A percentile compares a stretch with the other conserved stretches of the same genome.
Conservation (phyloP, 208 protist species). For the Polymyxa betae region DNA sequence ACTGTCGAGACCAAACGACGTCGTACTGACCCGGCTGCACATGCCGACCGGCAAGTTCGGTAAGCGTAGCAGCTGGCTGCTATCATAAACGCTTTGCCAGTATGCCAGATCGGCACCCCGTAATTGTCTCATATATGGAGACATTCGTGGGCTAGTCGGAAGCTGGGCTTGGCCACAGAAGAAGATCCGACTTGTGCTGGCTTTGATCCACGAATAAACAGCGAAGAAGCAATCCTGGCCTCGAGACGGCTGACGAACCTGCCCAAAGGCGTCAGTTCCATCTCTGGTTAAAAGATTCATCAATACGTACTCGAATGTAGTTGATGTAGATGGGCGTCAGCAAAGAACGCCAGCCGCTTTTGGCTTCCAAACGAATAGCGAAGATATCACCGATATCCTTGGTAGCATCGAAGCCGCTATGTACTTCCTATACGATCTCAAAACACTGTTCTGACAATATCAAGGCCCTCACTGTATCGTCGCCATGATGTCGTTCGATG, state of each 20-base stretch:
- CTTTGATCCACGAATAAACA: conserved; percentile 26
- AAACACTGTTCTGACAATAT: neutral
- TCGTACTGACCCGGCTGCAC: no score
- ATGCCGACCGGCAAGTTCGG: neutral
- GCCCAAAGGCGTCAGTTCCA: neutral
- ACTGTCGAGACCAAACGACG: no score
- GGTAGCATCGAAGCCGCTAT: neutral
- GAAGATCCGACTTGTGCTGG: neutral
- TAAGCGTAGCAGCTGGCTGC: neutral
- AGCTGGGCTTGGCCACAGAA: neutral
- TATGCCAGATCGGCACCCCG: neutral
- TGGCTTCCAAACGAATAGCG: neutral
- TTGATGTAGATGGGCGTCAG: neutral
- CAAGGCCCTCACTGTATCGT: neutral
- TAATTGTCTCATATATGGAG: neutral
- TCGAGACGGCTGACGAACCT: conserved; percentile 14
- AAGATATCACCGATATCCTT: conserved; percentile 12
- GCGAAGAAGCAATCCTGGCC: neutral
- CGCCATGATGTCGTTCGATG: conserved; percentile 46
- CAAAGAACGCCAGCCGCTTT: neutral
- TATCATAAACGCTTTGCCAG: neutral
- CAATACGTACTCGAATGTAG: neutral
- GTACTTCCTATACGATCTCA: neutral
- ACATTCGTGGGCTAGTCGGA: neutral
- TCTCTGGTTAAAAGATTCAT: neutral